A percentile compares a stretch with the other conserved stretches of the same genome.
Evolutionary conservation across 2,329 filamentous ascomycete genomes (phyloP).

Genomic region (Colletotrichum somersetense): DNA sequence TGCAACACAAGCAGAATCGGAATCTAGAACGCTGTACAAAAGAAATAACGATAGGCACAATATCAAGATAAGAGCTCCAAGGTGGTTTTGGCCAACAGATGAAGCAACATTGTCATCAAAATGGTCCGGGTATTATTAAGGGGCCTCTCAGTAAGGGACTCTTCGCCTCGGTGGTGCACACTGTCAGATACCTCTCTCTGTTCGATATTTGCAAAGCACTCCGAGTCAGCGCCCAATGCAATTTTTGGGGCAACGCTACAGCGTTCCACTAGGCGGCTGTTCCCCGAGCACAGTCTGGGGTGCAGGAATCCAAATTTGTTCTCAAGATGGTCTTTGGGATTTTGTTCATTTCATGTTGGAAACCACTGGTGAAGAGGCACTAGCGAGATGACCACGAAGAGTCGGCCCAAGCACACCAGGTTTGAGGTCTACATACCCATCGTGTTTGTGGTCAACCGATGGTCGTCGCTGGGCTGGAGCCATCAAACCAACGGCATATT

Average conservation of each 20-base stretch:
- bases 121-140: not conserved
- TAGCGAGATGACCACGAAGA: not conserved
- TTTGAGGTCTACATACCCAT: not conserved
- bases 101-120: not conserved
- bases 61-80: not conserved
- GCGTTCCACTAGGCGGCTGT: conserved; percentile 20
- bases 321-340: not conserved
- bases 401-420: not conserved
- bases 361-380: not conserved
- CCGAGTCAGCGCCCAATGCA: conserved; percentile 16
- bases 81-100: not conserved
- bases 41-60: conserved; percentile 6
- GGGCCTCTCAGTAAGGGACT: conserved; percentile 1
- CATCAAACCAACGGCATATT: no score
- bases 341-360: not conserved
- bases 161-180: not conserved
- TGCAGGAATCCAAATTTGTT: not conserved
- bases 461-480: not conserved
- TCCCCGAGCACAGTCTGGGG: conserved; percentile 12
- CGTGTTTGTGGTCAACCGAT: not conserved
- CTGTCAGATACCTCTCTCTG: not conserved
- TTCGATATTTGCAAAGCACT: conserved; percentile 26
- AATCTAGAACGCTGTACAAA: not conserved
- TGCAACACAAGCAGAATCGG: not conserved
- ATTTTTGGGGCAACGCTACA: conserved; percentile 7